A percentile compares a stretch with the other conserved stretches of the same genome.
Evolutionary conservation across 495 filamentous ascomycete species (phyloP).

Genomic region (Xylona heveae): DNA sequence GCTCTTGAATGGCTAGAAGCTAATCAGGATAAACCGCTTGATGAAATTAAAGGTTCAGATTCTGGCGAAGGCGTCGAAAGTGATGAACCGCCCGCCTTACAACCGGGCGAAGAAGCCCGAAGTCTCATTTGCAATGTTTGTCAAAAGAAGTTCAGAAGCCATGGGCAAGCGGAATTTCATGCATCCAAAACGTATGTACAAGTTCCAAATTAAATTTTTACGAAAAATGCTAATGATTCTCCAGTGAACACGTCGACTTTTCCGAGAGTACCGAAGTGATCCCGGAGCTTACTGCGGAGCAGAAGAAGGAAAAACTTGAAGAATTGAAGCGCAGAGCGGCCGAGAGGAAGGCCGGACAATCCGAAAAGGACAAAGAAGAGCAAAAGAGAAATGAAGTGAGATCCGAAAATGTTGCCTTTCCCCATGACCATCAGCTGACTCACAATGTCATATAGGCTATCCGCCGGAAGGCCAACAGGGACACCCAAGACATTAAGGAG

Average conservation of each 20-base stretch:
- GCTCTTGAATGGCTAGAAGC: slow-evolving; percentile 87
- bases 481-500: slow-evolving; percentile 61
- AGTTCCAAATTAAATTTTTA: neutral
- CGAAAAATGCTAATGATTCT: slow-evolving; percentile 1
- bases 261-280: slow-evolving; percentile 83
- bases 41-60: slow-evolving; percentile 38
- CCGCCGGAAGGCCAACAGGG: slow-evolving; percentile 59
- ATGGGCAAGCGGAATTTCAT: slow-evolving; percentile 70
- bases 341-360: slow-evolving; percentile 49
- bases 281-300: slow-evolving; percentile 72
- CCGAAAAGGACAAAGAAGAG: slow-evolving; percentile 57
- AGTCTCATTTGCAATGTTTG: slow-evolving; percentile 79
- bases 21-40: slow-evolving; percentile 63
- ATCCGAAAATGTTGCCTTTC: neutral
- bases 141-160: slow-evolving; percentile 68
- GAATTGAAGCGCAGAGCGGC: slow-evolving; percentile 52
- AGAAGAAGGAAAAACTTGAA: slow-evolving; percentile 59
- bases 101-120: slow-evolving; percentile 38
- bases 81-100: slow-evolving; percentile 25
- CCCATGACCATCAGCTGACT: neutral
- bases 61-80: slow-evolving; percentile 7
- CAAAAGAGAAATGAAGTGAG: slow-evolving; percentile 73
- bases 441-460: slow-evolving; percentile 38
- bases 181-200: slow-evolving; percentile 52
- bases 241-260: slow-evolving; percentile 70